phyloP scores from a whole-genome alignment of 192 early-diverging fungal species.

The Coemansia sp. region DNA sequence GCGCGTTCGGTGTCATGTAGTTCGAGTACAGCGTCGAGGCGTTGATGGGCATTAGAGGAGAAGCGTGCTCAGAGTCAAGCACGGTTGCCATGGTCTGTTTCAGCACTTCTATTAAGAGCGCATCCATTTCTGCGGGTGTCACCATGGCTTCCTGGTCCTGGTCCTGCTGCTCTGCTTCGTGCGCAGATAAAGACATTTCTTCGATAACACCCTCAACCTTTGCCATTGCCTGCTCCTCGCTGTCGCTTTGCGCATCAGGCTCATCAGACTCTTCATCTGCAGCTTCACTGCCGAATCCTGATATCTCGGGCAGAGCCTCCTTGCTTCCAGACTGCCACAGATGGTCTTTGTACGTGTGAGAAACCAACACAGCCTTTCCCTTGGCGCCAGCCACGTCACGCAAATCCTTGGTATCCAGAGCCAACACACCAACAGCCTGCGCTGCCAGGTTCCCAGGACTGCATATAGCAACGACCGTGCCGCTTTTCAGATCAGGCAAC shows the following conservation, averaged over 20 bases:
- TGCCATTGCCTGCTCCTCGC: background rate
- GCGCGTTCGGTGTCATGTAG: constrained; percentile 73
- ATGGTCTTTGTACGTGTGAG: constrained; percentile 76
- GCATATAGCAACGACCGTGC: constrained; percentile 35
- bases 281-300: background rate
- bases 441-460: constrained; percentile 36
- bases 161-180: background rate
- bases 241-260: background rate
- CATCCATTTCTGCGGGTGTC: constrained; percentile 69
- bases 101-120: constrained; percentile 68
- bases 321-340: constrained; percentile 80
- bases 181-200: background rate
- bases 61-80: constrained; percentile 58
- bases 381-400: constrained; percentile 59
- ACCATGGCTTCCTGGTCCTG: background rate
- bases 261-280: constrained; percentile 12
- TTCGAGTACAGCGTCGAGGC: constrained; percentile 74
- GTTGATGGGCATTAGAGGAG: constrained; percentile 70
- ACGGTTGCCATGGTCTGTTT: constrained; percentile 71
- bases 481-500: constrained; percentile 33
- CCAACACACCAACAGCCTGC: constrained; percentile 69
- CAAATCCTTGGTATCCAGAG: constrained; percentile 56
- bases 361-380: constrained; percentile 79
- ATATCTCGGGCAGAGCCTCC: constrained; percentile 59
- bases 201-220: background rate